Evolutionary conservation across 306 rosid species (phyloP), one percentile per base, ranked within the genome.

Genomic region (Dicorynia guianensis): DNA sequence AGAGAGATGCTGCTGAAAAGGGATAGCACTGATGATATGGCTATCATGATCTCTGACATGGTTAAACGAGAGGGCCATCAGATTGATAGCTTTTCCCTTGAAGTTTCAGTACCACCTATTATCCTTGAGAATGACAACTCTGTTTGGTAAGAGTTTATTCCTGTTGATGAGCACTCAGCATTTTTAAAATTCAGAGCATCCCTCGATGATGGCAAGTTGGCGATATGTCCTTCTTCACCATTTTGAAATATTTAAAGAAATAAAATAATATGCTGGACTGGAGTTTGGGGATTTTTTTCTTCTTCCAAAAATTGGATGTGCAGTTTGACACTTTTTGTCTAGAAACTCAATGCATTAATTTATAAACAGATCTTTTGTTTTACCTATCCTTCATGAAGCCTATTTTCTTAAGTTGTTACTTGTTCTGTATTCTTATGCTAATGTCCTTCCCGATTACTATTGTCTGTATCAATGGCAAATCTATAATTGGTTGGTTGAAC

Each of bases 81-180:
- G 54, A 79, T 84, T 20, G 88, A 87, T 63, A 65, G 78, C 35
- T 89, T 92, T 82, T 95, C 93, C 76, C 88, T 92, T 15, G 90
- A 95, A 87, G 88, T 92, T 74, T 89, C 96, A 46, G 39, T 90
- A 49, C 97, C 97, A 15, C 74, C 90, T 0, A 38, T 83, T 71
- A 35, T 87, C 59, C 80, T 72, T 61, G 84, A 89, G 53, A 95
- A 86, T 25, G 97, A 92, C 47, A 72, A 11, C 67, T 67, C 67
- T 49, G 64, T 90, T 61, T 78, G 90, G 96, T 88, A 82, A 77
- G 81, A 36, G 0, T 50, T 71, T 30, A 66, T 74, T 49, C 60
- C 11, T 50, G 20, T 42, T n/a, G 63, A 36, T 52, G 8, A 18
- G 46, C 52, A 7, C 19, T 76, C 11, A 58, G 36, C 50, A 36